phyloP scores from a whole-genome alignment of 116 monocot species.

The Papilionanthe hybrid region DNA sequence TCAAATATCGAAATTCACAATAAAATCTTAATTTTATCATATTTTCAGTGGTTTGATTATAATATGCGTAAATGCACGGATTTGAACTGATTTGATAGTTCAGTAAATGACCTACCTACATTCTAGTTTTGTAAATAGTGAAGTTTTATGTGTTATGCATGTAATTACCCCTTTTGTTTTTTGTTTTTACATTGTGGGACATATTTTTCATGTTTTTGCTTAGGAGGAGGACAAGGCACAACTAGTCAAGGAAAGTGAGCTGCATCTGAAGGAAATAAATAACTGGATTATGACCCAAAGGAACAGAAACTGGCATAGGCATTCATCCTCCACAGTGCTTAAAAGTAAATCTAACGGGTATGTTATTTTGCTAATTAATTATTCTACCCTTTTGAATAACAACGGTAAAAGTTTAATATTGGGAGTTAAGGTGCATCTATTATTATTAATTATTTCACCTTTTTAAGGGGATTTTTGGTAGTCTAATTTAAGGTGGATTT shows the following conservation, averaged over 20 bases:
- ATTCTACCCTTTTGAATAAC: not conserved
- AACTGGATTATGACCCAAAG: constrained; percentile 84
- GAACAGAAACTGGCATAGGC: constrained; percentile 70
- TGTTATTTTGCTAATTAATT: not conserved
- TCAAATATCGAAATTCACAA: too few relatives aligned
- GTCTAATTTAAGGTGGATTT: too few relatives aligned
- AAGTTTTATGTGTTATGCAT: too few relatives aligned
- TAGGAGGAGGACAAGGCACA: constrained; percentile 76
- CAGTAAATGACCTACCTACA: too few relatives aligned
- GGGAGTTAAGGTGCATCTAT: not conserved
- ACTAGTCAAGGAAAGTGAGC: constrained; percentile 62
- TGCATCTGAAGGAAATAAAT: constrained; percentile 74
- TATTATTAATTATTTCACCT: too few relatives aligned
- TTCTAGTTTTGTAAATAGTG: too few relatives aligned
- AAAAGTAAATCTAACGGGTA: constrained; percentile 70
- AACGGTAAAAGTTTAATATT: not conserved
- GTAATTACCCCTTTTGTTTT: not conserved
- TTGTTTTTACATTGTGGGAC: not conserved
- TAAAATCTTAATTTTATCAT: too few relatives aligned
- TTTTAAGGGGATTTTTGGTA: too few relatives aligned
- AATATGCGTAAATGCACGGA: too few relatives aligned
- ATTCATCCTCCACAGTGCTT: constrained; percentile 40
- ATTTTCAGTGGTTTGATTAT: too few relatives aligned
- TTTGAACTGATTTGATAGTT: too few relatives aligned
- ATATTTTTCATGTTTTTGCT: not conserved